These are phyloP conservation scores for Debaryomycetaceae sp. DNA, from an alignment of 1,139 yeast genomes.

Conservation along the genomic window DNA sequence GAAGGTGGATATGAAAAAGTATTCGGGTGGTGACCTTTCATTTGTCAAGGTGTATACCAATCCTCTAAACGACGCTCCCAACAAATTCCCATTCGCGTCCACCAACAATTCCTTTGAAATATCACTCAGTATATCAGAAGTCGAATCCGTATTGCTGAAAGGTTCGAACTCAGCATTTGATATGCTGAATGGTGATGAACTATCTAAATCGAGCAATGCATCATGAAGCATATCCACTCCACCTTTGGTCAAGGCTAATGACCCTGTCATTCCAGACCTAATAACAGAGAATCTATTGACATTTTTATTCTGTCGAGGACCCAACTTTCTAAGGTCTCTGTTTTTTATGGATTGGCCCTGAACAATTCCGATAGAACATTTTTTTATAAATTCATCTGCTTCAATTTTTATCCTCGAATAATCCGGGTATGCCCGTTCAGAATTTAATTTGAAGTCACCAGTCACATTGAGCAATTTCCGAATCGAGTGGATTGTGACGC, in stretches of 20 bases:
- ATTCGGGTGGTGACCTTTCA: slow-evolving; percentile 66
- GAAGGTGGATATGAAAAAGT: slow-evolving; percentile 70
- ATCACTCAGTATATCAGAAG: slow-evolving; percentile 11
- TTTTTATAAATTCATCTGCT: slow-evolving; percentile 59
- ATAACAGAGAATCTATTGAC: slow-evolving; percentile 56
- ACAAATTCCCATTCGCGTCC: slow-evolving; percentile 48
- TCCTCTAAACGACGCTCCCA: slow-evolving; percentile 80
- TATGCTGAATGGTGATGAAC: slow-evolving; percentile 41
- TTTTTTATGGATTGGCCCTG: slow-evolving; percentile 36
- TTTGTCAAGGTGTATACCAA: slow-evolving; percentile 69
- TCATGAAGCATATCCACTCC: slow-evolving; percentile 57
- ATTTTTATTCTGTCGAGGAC: slow-evolving; percentile 2
- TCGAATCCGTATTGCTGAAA: slow-evolving; percentile 20
- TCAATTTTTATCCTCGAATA: slow-evolving; percentile 55
- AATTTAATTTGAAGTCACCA: slow-evolving; percentile 70
- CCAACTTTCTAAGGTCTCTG: slow-evolving; percentile 16
- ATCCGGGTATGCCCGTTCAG: slow-evolving; percentile 70
- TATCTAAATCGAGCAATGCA: slow-evolving; percentile 36
- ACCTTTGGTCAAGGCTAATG: slow-evolving; percentile 51
- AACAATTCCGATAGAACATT: slow-evolving; percentile 62
- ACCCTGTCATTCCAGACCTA: slow-evolving; percentile 55
- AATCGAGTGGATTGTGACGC: slow-evolving; percentile 46
- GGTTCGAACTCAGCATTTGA: slow-evolving; percentile 37
- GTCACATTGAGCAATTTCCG: slow-evolving; percentile 45
- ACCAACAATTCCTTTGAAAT: slow-evolving; percentile 46